Evolutionary conservation across 2,329 filamentous ascomycete genomes (phyloP).

Genomic region (Fusarium brevicatenulatum): DNA sequence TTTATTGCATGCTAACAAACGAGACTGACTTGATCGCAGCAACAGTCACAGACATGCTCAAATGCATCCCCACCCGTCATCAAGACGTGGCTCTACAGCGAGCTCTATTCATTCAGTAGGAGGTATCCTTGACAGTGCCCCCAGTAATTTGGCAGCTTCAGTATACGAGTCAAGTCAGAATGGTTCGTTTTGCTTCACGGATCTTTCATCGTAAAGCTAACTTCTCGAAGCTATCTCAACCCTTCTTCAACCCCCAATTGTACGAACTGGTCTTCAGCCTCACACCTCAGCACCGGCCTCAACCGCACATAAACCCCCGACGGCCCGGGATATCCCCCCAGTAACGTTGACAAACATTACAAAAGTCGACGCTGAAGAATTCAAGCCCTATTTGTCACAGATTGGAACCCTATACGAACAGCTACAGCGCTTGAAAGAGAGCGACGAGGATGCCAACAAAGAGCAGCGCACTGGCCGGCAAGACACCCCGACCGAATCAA

Average conservation of each 20-base stretch:
- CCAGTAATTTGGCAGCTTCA: constrained; percentile 64
- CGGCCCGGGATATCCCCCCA: constrained; percentile 88
- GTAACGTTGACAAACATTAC: constrained; percentile 90
- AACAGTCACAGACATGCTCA: constrained; percentile 56
- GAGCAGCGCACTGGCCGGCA: constrained; percentile 52
- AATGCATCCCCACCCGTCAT: constrained; percentile 57
- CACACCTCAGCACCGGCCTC: constrained; percentile 76
- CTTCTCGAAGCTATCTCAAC: constrained; percentile 80
- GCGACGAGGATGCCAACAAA: constrained; percentile 70
- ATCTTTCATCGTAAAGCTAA: constrained; percentile 21
- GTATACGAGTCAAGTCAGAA: constrained; percentile 82
- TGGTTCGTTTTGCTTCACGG: constrained; percentile 61
- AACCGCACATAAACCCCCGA: constrained; percentile 84
- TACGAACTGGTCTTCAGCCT: constrained; percentile 85
- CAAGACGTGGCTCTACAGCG: constrained; percentile 81
- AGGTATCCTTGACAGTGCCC: constrained; percentile 79
- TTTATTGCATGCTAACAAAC: background rate
- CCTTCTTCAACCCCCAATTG: constrained; percentile 88
- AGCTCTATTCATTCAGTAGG: constrained; percentile 91
- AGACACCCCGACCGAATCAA: constrained; percentile 55
- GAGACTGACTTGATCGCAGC: constrained; percentile 40
- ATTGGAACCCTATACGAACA: constrained; percentile 90
- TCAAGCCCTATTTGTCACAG: constrained; percentile 85
- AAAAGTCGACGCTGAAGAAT: constrained; percentile 81
- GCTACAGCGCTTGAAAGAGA: constrained; percentile 83